These are phyloP conservation scores for Chlamydomonas sphaeroides DNA, from an alignment of 139 green algal genomes.

Conservation along the genomic window DNA sequence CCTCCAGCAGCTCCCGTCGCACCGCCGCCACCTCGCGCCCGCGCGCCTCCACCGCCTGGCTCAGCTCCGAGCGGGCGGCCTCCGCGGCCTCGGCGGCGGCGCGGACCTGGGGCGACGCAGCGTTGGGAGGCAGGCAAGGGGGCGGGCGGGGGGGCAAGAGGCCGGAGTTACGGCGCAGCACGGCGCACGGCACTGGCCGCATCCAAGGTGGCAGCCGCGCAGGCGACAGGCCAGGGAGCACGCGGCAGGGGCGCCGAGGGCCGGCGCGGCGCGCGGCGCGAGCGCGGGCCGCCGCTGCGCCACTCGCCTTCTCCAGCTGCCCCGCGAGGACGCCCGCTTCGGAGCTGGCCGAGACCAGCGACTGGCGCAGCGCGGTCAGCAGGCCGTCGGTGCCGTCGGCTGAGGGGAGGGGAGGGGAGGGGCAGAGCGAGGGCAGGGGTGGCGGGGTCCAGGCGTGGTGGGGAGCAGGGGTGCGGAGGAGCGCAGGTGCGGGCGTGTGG, in stretches of 20 bases:
- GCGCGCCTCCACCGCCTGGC: constrained; percentile 13
- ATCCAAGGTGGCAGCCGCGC: too few species aligned
- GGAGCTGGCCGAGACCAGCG: constrained; percentile 10
- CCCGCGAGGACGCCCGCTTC: constrained; percentile 1
- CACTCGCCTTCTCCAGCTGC: constrained; percentile 28
- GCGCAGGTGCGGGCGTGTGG: too few species aligned
- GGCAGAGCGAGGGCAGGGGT: not conserved
- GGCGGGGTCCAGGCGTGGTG: too few species aligned
- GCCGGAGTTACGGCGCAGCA: too few species aligned
- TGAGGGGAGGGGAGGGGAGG: not conserved
- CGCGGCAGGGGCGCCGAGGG: too few species aligned
- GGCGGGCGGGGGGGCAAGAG: too few species aligned
- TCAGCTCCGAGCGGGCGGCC: constrained; percentile 11
- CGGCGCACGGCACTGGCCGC: too few species aligned
- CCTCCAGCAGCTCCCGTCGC: constrained; percentile 37
- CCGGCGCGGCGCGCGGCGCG: too few species aligned
- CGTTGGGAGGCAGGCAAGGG: too few species aligned
- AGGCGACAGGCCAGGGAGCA: too few species aligned
- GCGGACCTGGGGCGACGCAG: not conserved
- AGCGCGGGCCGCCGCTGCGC: too few species aligned
- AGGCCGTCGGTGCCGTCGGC: constrained; percentile 38
- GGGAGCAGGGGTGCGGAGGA: too few species aligned
- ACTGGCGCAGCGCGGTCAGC: constrained; percentile 37
- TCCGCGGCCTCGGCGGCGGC: not conserved
- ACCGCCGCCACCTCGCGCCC: constrained; percentile 32